Evolutionary conservation across 2,329 filamentous ascomycete genomes (phyloP).

Genomic region (Capronia americana): DNA sequence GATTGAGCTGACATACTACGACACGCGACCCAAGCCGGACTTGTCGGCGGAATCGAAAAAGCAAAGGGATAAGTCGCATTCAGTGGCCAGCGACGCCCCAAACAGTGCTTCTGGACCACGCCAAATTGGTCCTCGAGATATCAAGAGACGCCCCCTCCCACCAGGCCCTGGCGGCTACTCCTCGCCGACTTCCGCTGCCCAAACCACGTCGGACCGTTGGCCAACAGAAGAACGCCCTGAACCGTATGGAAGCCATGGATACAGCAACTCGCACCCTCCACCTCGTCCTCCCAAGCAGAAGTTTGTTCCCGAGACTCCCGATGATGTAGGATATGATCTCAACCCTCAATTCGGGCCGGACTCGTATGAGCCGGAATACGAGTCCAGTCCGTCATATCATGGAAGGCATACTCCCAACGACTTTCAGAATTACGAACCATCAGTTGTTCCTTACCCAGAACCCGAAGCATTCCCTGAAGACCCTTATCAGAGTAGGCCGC

Average conservation of each 20-base stretch:
- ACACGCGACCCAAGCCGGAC: slow-evolving; percentile 84
- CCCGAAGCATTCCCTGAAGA: slow-evolving; percentile 12
- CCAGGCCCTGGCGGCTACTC: slow-evolving; percentile 64
- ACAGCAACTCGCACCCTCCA: slow-evolving; percentile 27
- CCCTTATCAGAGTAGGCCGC: slow-evolving; percentile 49
- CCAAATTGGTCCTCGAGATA: slow-evolving; percentile 59
- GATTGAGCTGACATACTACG: slow-evolving; percentile 96
- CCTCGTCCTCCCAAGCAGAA: slow-evolving; percentile 35
- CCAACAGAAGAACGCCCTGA: slow-evolving; percentile 37
- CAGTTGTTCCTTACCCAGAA: neutral
- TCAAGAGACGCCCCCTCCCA: slow-evolving; percentile 85
- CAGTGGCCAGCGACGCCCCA: slow-evolving; percentile 41
- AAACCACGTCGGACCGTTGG: slow-evolving; percentile 18
- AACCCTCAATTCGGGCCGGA: slow-evolving; percentile 30
- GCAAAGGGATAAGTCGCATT: slow-evolving; percentile 47
- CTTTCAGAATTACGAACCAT: slow-evolving; percentile 13
- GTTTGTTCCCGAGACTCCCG: slow-evolving; percentile 33
- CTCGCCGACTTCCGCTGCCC: slow-evolving; percentile 14
- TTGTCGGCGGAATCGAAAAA: slow-evolving; percentile 62
- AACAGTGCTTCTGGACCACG: slow-evolving; percentile 51
- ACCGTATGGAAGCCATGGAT: slow-evolving; percentile 16
- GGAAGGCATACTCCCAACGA: slow-evolving; percentile 24
- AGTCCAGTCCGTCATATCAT: slow-evolving; percentile 12
- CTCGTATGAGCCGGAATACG: slow-evolving; percentile 20
- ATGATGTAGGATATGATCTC: slow-evolving; percentile 33